Evolutionary conservation across 306 rosid genomes (phyloP).

Genomic region (Trifolium repens): DNA sequence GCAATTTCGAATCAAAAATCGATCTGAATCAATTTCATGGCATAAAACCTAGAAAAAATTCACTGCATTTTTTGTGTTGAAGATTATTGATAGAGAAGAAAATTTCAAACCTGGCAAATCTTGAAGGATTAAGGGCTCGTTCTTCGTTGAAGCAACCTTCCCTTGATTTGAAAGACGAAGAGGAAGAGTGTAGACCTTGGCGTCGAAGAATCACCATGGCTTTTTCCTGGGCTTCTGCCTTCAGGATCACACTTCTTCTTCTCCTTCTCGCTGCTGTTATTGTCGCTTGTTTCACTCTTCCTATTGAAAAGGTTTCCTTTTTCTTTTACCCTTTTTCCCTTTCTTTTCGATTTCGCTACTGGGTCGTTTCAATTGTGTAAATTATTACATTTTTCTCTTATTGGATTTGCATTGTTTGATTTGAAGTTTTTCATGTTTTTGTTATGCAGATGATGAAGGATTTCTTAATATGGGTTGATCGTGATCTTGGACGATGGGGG

Average conservation of each 20-base stretch:
- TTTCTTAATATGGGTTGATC: slow-evolving; percentile 82
- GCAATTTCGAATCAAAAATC: not conserved
- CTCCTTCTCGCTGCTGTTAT: slow-evolving; percentile 67
- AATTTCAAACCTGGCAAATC: slow-evolving; percentile 76
- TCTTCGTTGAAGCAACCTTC: slow-evolving; percentile 70
- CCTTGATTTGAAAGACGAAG: slow-evolving; percentile 53
- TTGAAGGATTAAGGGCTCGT: slow-evolving; percentile 83
- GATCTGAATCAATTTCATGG: slow-evolving; percentile 19
- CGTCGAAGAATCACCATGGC: slow-evolving; percentile 73
- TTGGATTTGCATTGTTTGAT: slow-evolving; percentile 20
- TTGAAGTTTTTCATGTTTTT: not conserved
- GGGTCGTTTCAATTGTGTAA: not conserved
- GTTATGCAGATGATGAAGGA: slow-evolving; percentile 79
- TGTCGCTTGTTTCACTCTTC: slow-evolving; percentile 79
- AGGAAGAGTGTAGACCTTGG: slow-evolving; percentile 79
- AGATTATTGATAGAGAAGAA: too few species aligned
- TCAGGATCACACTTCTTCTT: slow-evolving; percentile 71
- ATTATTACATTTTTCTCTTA: not conserved
- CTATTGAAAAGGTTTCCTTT: slow-evolving; percentile 73
- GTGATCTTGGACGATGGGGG: slow-evolving; percentile 97
- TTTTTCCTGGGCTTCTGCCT: slow-evolving; percentile 66
- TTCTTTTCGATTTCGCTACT: slow-evolving; percentile 12
- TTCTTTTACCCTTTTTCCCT: not conserved
- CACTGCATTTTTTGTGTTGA: slow-evolving; percentile 1
- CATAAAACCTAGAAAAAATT: slow-evolving; percentile 15